A percentile compares a stretch with the other conserved stretches of the same genome.
These are phyloP conservation scores for Cucurbita pepo DNA, from an alignment of 306 rosid species.

Conservation along the genomic window DNA sequence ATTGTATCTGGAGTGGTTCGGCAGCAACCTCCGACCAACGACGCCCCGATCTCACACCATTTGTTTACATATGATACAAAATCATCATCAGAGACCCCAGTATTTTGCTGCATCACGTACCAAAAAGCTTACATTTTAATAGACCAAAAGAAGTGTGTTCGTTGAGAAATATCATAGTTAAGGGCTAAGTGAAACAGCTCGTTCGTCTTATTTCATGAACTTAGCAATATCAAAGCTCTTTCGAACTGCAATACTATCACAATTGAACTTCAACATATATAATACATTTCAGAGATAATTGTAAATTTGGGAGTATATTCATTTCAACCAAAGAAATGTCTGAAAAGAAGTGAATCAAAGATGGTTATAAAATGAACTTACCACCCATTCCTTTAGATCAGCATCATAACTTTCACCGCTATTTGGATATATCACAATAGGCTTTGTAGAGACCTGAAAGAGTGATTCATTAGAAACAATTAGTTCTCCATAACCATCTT, in stretches of 20 bases:
- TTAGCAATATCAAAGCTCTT: not conserved
- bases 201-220: not conserved
- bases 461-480: not conserved
- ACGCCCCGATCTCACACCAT: slow-evolving; percentile 71
- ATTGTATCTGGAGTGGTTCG: slow-evolving; percentile 81
- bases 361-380: slow-evolving; percentile 21
- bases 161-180: not conserved
- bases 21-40: slow-evolving; percentile 83
- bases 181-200: not conserved
- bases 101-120: slow-evolving; percentile 32
- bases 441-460: slow-evolving; percentile 54
- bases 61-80: slow-evolving; percentile 49
- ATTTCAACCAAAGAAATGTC: not conserved
- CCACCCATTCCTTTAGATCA: slow-evolving; percentile 51
- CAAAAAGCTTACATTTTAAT: not conserved
- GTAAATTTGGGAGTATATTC: not conserved
- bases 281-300: not conserved
- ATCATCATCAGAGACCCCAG: slow-evolving; percentile 37
- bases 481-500: not conserved
- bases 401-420: slow-evolving; percentile 75
- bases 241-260: not conserved
- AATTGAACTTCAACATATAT: not conserved
- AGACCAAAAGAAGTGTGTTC: no score
- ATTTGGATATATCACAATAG: slow-evolving; percentile 69
- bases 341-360: not conserved